A percentile compares a stretch with the other conserved stretches of the same genome.
Evolutionary conservation across 2,329 filamentous ascomycete species (phyloP).

Genomic region (Hypoxylon sp.): DNA sequence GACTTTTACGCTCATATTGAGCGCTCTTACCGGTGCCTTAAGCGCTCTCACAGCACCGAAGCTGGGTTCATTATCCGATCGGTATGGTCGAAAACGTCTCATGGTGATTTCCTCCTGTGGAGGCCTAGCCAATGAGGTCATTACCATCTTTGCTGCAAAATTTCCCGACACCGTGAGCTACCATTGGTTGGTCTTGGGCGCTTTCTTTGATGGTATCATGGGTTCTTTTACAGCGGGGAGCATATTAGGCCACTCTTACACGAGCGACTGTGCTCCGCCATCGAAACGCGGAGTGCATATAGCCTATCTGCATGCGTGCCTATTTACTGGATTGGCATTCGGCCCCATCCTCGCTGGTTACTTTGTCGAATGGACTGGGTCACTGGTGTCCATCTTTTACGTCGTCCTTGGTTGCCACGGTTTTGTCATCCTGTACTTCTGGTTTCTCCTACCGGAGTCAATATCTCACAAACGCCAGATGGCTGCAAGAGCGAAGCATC

Average conservation of each 20-base stretch:
- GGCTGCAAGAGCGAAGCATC: slow-evolving; percentile 78
- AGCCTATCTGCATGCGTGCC: slow-evolving; percentile 88
- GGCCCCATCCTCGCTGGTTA: slow-evolving; percentile 87
- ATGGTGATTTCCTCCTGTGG: slow-evolving; percentile 81
- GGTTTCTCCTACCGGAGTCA: slow-evolving; percentile 85
- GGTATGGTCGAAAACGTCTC: slow-evolving; percentile 83
- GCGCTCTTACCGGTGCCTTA: slow-evolving; percentile 80
- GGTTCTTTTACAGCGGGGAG: slow-evolving; percentile 91
- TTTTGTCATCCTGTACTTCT: slow-evolving; percentile 80
- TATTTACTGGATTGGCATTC: slow-evolving; percentile 90
- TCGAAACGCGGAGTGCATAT: slow-evolving; percentile 86
- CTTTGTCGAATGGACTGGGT: slow-evolving; percentile 82
- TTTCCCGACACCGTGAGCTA: slow-evolving; percentile 82
- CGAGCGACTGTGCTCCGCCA: slow-evolving; percentile 88
- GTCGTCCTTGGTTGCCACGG: slow-evolving; percentile 80
- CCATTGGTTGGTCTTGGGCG: slow-evolving; percentile 83
- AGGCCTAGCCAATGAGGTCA: slow-evolving; percentile 79
- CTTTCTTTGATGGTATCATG: slow-evolving; percentile 83
- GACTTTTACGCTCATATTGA: slow-evolving; percentile 82
- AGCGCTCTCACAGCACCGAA: slow-evolving; percentile 87
- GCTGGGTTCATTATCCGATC: slow-evolving; percentile 87
- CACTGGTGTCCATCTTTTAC: slow-evolving; percentile 87
- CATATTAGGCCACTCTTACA: slow-evolving; percentile 85
- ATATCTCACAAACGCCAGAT: slow-evolving; percentile 80
- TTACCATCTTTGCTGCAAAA: slow-evolving; percentile 83